Conservation (phyloP, 441 rosid genomes). For the Melianthus villosus region DNA sequence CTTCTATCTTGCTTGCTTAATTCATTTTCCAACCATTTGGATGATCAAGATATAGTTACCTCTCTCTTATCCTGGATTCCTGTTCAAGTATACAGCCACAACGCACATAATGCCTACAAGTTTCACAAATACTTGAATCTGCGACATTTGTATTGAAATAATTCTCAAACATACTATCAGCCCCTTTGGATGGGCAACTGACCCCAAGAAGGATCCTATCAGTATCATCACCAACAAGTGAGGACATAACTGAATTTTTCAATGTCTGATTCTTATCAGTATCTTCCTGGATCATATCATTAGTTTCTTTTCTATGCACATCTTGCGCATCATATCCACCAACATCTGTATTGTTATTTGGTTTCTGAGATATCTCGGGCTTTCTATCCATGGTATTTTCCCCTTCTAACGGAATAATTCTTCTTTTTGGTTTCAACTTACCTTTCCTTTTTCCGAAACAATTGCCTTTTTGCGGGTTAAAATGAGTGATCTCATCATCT, state of each 20-base stretch:
- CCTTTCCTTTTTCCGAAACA: slow-evolving; percentile 23
- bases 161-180: slow-evolving; percentile 36
- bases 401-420: slow-evolving; percentile 33
- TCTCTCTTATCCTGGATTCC: slow-evolving; percentile 37
- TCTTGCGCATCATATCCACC: slow-evolving; percentile 13
- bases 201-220: slow-evolving; percentile 14
- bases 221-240: slow-evolving; percentile 10
- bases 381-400: slow-evolving; percentile 20
- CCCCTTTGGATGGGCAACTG: slow-evolving; percentile 16
- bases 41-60: slow-evolving; percentile 23
- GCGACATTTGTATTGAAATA: slow-evolving; percentile 44
- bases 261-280: slow-evolving; percentile 11
- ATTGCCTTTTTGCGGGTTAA: slow-evolving; percentile 23
- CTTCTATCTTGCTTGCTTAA: background rate
- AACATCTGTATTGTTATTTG: slow-evolving; percentile 13
- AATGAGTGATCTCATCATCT: slow-evolving; percentile 22
- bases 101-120: slow-evolving; percentile 36
- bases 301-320: slow-evolving; percentile 8
- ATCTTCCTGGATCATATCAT: slow-evolving; percentile 10
- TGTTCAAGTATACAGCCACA: slow-evolving; percentile 57
- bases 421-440: slow-evolving; percentile 41
- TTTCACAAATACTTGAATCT: slow-evolving; percentile 38
- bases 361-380: slow-evolving; percentile 11
- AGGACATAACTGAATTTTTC: slow-evolving; percentile 1
- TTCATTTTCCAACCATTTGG: background rate